Evolutionary conservation across 2,329 filamentous ascomycete species (phyloP), one percentile per base, ranked within the genome.

Genomic region (Zasmidium cellare): DNA sequence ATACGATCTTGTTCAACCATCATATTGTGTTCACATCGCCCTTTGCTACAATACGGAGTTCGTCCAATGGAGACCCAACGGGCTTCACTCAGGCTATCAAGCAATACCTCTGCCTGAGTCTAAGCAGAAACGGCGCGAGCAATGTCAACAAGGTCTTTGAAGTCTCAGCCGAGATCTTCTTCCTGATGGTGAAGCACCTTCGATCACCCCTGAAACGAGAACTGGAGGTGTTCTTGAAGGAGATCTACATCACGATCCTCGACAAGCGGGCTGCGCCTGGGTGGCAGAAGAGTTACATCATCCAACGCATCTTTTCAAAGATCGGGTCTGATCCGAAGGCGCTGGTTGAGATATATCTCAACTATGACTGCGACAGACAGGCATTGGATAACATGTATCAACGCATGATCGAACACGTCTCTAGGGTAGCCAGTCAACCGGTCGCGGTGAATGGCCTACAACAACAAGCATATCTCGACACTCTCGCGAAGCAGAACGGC

Each of bases 121-220:
- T 99, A 66, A 97, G 92, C 55, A 86, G 93, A 53, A 99, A 99
- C 72, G 96, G 93, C 18, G 91, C 94, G 14, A 97, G 93, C 76
- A 93, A 92, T 3, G 90, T 96, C 46, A 90, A 91, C 63, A 85
- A 85, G 64, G 92, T 99, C 0, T 99, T 97, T 69, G 93, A 97
- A 71, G 91, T 97, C 45, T 93, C 91, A 73, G 92, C 90, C 68
- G 94, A 99, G 74, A 96, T 97, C 25, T 99, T 99, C 73, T 99
- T 92, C 92, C 81, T 97, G 57, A 96, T 97, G 88, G 78, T 97
- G 46, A 96, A 96, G 73, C 89, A 91, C 68, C 89, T 99, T 85
- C 86, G 96, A 60, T 89, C 94, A 2, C 89, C 92, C 62, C 89
- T 99, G 76, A 99, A 99, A 86, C 96, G 96, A 84, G 94, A 99